Evolutionary conservation across 495 filamentous ascomycete genomes (phyloP).

Genomic region (Chaetomium fimeti): DNA sequence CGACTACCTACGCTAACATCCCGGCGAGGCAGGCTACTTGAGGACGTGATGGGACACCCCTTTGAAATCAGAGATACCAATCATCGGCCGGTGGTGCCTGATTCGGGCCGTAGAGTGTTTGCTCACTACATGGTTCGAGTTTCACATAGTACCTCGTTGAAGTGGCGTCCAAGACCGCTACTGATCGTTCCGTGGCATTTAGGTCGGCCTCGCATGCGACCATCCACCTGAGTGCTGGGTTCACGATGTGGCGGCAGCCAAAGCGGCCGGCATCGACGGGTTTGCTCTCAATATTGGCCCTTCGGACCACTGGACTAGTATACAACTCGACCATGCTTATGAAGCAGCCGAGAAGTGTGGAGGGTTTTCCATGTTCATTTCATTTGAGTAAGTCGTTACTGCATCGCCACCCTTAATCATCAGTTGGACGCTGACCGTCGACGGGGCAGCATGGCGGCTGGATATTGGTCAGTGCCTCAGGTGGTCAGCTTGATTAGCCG

Average conservation of each 20-base stretch:
- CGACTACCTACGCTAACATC: neutral
- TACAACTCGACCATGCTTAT: constrained; percentile 54
- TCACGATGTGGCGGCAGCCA: constrained; percentile 59
- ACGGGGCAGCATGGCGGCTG: constrained; percentile 45
- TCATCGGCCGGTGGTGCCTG: neutral
- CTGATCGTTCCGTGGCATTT: constrained; percentile 1
- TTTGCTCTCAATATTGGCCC: constrained; percentile 69
- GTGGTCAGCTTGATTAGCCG: constrained; percentile 59
- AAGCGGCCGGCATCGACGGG: constrained; percentile 64
- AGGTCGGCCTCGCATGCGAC: constrained; percentile 45
- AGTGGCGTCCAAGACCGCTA: neutral
- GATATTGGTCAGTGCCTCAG: constrained; percentile 53
- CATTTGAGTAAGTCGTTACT: constrained; percentile 55
- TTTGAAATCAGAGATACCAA: neutral
- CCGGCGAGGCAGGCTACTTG: too few relatives aligned
- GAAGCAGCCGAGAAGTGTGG: constrained; percentile 51
- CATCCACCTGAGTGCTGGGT: constrained; percentile 54
- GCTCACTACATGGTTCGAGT: constrained; percentile 49
- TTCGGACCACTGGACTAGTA: constrained; percentile 50
- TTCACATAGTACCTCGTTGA: neutral
- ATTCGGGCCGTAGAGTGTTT: constrained; percentile 29
- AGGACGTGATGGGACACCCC: constrained; percentile 14
- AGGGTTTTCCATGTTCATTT: constrained; percentile 63
- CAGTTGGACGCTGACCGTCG: neutral
- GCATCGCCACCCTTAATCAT: neutral